Base-by-base conservation (phyloP, 2,329 filamentous ascomycete genomes). In the Xylariaceae sp. region DNA sequence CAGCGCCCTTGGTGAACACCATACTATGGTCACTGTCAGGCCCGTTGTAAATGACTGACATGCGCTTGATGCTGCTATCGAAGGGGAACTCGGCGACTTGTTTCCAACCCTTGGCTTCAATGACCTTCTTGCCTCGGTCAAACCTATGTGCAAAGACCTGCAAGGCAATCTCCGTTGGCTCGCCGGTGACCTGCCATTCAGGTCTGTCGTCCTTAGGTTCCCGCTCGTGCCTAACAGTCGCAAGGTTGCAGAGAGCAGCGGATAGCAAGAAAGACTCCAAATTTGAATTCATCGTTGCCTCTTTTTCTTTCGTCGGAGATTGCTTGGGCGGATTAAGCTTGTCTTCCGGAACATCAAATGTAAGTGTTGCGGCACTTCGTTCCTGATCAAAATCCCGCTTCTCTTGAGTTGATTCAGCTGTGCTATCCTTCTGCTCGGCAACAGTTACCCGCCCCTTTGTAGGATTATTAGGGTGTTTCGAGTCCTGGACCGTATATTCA, bases 91-190 rank as follows among this genome's bases (percentile, higher is more conserved):
- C 90, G 49, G 86, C 82, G 1, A 87, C 72, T 65, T 87, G 82
- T 63, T 81, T 82, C 85, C 86, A 88, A n/a, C 82, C 82, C 4
- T 75, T 69, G 2, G 67, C 72, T 54, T 82, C 79, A 2, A 86
- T 73, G 1, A 71, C 67, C 67, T 82, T 83, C 71, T 85, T 86
- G 36, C 84, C 82, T 21, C 77, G 76, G 41, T 80, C 76, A 69
- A 92, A 91, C 34, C 89, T 86, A 65, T 87, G 84, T 2, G 89
- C 83, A 65, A 92, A 89, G 6, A 92, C 87, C 64, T 91, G 88
- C 5, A 92, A 82, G 1, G 90, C 89, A 64, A 92, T 88, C 68
- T 92, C 89, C 1, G 89, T 92, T 0, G 88, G 87, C 67, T 90
- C 87, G 11, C 87, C 88, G 11, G 84, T 85, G 1, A 86, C 86